phyloP scores from a whole-genome alignment of 352 stramenopile species.

The Phytophthora sansomeana region DNA sequence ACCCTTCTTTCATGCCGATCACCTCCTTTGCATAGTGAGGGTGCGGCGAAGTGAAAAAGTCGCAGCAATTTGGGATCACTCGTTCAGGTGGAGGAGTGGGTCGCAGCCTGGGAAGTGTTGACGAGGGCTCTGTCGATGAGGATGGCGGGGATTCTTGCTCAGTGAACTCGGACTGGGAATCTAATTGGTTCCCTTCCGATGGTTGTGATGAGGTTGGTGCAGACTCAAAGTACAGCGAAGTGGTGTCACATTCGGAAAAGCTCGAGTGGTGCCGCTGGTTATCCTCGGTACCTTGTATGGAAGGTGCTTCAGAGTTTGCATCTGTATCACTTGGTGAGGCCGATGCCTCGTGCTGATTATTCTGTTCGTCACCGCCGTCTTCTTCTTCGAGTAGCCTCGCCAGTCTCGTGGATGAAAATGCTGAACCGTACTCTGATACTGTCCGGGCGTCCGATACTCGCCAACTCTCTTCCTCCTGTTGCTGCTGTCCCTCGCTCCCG shows the following conservation, averaged over 20 bases:
- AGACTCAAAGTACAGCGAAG: conserved; percentile 13
- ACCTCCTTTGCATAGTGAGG: conserved; percentile 43
- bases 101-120: conserved; percentile 31
- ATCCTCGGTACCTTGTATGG: conserved; percentile 6
- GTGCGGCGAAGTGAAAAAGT: conserved; percentile 43
- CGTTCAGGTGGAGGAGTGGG: conserved; percentile 19
- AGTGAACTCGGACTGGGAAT: conserved; percentile 13
- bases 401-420: conserved; percentile 24
- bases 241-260: conserved; percentile 16
- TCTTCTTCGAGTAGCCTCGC: conserved; percentile 21
- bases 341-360: conserved; percentile 5
- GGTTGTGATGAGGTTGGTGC: conserved; percentile 5
- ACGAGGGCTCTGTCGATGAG: conserved; percentile 8
- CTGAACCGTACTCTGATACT: conserved; percentile 29
- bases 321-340: conserved; percentile 1
- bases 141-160: conserved; percentile 15
- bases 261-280: conserved; percentile 15
- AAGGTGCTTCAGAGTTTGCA: conserved; percentile 10
- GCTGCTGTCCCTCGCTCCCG: conserved; percentile 18
- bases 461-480: conserved; percentile 29
- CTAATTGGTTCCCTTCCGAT: conserved; percentile 22
- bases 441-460: conserved; percentile 24
- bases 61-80: conserved; percentile 45
- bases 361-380: conserved; percentile 1
- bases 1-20: conserved; percentile 27